These are phyloP conservation scores for Bolboschoenus planiculmis DNA, from an alignment of 176 grass and related monocot genomes.

Conservation along the genomic window DNA sequence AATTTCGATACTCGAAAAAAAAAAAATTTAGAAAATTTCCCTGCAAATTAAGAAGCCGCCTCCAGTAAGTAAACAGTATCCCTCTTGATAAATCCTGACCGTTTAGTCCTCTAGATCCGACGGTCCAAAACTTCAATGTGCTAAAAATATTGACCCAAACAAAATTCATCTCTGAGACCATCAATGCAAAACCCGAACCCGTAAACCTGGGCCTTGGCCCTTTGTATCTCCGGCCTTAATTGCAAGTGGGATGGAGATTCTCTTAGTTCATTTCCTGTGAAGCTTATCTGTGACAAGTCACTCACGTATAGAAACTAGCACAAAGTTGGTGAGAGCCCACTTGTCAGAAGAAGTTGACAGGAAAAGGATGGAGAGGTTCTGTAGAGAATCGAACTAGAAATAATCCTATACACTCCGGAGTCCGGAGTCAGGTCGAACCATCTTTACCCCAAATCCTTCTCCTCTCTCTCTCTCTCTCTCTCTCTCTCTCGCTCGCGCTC, in stretches of 20 bases:
- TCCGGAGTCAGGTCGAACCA: background rate
- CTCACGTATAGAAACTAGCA: background rate
- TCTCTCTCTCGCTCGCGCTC: slow-evolving; percentile 10
- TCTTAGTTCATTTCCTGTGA: no score
- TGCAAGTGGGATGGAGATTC: no score
- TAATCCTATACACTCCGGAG: background rate
- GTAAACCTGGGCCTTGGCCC: background rate
- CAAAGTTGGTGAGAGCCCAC: no score
- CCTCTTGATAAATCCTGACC: no score
- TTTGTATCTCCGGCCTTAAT: background rate
- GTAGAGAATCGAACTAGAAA: background rate
- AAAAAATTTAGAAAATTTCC: no score
- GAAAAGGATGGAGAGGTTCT: background rate
- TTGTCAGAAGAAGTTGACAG: background rate
- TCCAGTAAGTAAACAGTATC: no score
- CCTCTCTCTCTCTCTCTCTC: background rate
- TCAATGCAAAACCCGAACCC: background rate
- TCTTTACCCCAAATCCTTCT: background rate
- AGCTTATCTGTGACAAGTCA: no score
- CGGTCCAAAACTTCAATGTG: no score
- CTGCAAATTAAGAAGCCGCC: no score
- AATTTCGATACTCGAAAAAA: no score
- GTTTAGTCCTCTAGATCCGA: no score
- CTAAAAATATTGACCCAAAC: background rate
- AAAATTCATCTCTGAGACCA: background rate